Conservation (phyloP, 1,284 basidiomycete genomes). For the Laetiporus sulphureus region DNA sequence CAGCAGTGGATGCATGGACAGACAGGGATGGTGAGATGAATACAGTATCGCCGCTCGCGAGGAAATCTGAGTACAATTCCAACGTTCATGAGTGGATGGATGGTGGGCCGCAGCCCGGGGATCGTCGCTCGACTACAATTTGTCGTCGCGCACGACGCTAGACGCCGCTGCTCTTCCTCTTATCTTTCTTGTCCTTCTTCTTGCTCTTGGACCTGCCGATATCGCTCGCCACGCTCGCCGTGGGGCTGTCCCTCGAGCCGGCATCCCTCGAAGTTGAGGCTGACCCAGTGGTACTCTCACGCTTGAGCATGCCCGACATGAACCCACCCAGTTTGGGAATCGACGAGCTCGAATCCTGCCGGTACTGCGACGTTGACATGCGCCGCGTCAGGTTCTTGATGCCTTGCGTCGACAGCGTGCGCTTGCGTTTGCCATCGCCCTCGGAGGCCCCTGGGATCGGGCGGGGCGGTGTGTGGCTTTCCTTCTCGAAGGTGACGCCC, state of each 20-base stretch:
- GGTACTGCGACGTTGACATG: slow-evolving; percentile 60
- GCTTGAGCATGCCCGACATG: slow-evolving; percentile 24
- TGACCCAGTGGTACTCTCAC: slow-evolving; percentile 21
- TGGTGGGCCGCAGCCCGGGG: no score
- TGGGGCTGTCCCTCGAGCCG: slow-evolving; percentile 22
- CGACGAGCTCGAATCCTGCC: slow-evolving; percentile 50
- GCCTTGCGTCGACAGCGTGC: slow-evolving; percentile 70
- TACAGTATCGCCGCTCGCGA: slow-evolving; percentile 22
- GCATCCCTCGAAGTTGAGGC: slow-evolving; percentile 22
- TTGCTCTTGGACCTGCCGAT: slow-evolving; percentile 18
- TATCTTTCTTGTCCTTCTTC: slow-evolving; percentile 26
- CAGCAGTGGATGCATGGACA: slow-evolving; percentile 4
- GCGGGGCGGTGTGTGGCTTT: slow-evolving; percentile 27
- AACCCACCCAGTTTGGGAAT: slow-evolving; percentile 45
- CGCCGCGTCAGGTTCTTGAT: slow-evolving; percentile 71
- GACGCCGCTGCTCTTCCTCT: slow-evolving; percentile 22
- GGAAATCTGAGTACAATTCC: no score
- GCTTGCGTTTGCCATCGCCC: slow-evolving; percentile 66
- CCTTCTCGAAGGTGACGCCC: slow-evolving; percentile 36
- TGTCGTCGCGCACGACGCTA: slow-evolving; percentile 1
- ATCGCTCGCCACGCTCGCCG: slow-evolving; percentile 23
- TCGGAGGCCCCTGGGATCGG: slow-evolving; percentile 58
- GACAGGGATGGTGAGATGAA: slow-evolving; percentile 14
- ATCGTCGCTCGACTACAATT: no score
- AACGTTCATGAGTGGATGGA: no score